Conservation (phyloP, 345 rosid species). For the Citrus unshiu region DNA sequence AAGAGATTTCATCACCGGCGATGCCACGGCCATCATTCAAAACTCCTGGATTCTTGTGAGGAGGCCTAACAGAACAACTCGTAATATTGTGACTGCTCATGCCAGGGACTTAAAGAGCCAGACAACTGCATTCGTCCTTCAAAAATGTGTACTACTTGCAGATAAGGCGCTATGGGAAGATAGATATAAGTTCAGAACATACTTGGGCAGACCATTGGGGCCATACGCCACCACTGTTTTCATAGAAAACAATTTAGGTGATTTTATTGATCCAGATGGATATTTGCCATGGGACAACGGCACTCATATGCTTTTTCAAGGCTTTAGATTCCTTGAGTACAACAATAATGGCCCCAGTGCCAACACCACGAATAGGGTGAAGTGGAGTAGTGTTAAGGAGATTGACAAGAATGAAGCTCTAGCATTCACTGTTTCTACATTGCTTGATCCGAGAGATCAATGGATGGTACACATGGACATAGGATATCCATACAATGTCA, state of each 20-base stretch:
- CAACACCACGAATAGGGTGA: conserved; percentile 36
- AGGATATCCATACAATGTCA: conserved; percentile 27
- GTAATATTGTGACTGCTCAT: conserved; percentile 62
- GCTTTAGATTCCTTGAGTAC: conserved; percentile 48
- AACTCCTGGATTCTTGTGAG: conserved; percentile 60
- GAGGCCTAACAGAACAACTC: conserved; percentile 38
- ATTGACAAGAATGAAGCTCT: conserved; percentile 35
- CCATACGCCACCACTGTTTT: conserved; percentile 46
- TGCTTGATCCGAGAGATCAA: conserved; percentile 28
- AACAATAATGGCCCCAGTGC: conserved; percentile 70
- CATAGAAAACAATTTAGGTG: conserved; percentile 56
- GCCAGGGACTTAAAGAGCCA: conserved; percentile 31
- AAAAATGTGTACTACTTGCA: conserved; percentile 71
- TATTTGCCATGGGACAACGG: conserved; percentile 27
- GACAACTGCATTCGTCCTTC: conserved; percentile 58
- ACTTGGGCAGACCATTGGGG: conserved; percentile 84
- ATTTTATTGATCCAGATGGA: conserved; percentile 61
- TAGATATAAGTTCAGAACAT: conserved; percentile 38
- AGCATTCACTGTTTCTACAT: conserved; percentile 38
- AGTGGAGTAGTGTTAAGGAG: conserved; percentile 43
- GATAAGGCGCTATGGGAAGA: conserved; percentile 39
- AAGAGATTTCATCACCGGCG: conserved; percentile 78
- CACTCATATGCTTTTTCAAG: conserved; percentile 24
- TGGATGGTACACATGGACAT: conserved; percentile 50
- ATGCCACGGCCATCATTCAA: conserved; percentile 52